These are phyloP conservation scores for Didymella pomorum DNA, from an alignment of 2,329 filamentous ascomycete species.

Conservation along the genomic window DNA sequence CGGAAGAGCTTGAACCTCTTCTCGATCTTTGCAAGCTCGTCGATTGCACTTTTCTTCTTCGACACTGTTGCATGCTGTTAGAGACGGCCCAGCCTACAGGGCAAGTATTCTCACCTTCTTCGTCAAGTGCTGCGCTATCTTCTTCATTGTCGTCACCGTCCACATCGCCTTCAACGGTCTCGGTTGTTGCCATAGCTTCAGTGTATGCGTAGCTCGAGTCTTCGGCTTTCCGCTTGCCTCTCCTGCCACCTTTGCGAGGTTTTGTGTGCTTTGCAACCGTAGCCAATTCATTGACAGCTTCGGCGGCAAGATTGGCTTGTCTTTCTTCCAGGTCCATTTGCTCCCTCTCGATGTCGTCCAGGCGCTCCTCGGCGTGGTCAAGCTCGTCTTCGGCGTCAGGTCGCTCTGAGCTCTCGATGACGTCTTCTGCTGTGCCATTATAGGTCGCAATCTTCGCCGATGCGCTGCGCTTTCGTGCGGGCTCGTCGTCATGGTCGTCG, in stretches of 20 bases:
- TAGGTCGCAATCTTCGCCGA: conserved; percentile 33
- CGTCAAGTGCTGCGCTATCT: conserved; percentile 46
- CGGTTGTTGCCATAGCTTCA: conserved; percentile 64
- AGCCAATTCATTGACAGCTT: conserved; percentile 44
- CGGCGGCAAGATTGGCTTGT: conserved; percentile 45
- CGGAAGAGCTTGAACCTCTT: conserved; percentile 87
- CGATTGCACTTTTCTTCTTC: conserved; percentile 80
- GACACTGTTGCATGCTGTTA: conserved; percentile 63
- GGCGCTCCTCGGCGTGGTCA: conserved; percentile 54
- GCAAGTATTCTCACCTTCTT: conserved; percentile 44
- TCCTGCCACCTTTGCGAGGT: conserved; percentile 48
- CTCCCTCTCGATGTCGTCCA: conserved; percentile 43
- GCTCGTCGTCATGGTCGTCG: conserved; percentile 47
- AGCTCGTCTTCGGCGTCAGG: conserved; percentile 60
- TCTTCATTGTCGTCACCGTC: conserved; percentile 59
- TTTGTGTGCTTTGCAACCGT: conserved; percentile 49
- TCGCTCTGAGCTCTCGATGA: conserved; percentile 39
- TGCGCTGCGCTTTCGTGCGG: conserved; percentile 50
- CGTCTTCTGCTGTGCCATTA: conserved; percentile 43
- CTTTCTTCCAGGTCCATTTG: conserved; percentile 46
- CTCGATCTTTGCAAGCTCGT: conserved; percentile 81
- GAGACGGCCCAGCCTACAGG: background rate
- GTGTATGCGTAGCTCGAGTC: conserved; percentile 34
- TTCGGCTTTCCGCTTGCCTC: conserved; percentile 63
- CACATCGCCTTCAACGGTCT: conserved; percentile 66